These are phyloP conservation scores for Castanospermum australe DNA, from an alignment of 306 rosid species.

Conservation along the genomic window DNA sequence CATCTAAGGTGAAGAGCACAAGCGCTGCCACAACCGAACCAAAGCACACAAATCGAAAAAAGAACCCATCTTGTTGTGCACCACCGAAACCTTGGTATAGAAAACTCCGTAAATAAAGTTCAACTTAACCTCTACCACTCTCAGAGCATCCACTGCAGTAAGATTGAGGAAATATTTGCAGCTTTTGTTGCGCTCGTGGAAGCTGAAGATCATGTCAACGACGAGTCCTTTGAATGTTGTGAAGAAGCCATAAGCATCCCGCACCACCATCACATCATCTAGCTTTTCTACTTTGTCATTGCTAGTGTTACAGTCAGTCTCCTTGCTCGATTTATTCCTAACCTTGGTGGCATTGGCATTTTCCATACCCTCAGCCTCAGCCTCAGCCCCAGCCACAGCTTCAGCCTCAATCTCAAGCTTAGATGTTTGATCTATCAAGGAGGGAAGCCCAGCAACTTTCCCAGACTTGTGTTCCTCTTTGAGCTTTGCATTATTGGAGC, in stretches of 20 bases:
- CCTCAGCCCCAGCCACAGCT: too few relatives aligned
- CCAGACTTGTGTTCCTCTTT: too few relatives aligned
- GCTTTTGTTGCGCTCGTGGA: slow-evolving; percentile 20
- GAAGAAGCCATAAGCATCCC: slow-evolving; percentile 15
- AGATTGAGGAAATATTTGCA: neutral
- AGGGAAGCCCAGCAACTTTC: too few relatives aligned
- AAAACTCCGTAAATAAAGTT: slow-evolving; percentile 43
- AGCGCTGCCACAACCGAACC: neutral
- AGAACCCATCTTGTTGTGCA: neutral
- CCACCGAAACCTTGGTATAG: slow-evolving; percentile 34
- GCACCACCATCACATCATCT: slow-evolving; percentile 17
- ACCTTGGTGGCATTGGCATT: too few relatives aligned
- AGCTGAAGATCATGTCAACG: slow-evolving; percentile 35
- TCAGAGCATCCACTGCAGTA: neutral
- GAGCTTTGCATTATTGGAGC: too few relatives aligned
- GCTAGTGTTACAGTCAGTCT: too few relatives aligned
- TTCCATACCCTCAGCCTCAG: too few relatives aligned
- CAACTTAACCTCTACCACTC: slow-evolving; percentile 27
- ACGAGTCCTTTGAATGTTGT: slow-evolving; percentile 31
- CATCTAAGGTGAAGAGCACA: slow-evolving; percentile 10
- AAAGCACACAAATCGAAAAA: slow-evolving; percentile 4
- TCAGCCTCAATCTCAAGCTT: too few relatives aligned
- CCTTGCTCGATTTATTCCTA: too few relatives aligned
- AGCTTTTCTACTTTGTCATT: too few relatives aligned
- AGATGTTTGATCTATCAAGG: too few relatives aligned